These are phyloP conservation scores for Colletotrichum navitas DNA, from an alignment of 2,329 filamentous ascomycete species.

Conservation along the genomic window DNA sequence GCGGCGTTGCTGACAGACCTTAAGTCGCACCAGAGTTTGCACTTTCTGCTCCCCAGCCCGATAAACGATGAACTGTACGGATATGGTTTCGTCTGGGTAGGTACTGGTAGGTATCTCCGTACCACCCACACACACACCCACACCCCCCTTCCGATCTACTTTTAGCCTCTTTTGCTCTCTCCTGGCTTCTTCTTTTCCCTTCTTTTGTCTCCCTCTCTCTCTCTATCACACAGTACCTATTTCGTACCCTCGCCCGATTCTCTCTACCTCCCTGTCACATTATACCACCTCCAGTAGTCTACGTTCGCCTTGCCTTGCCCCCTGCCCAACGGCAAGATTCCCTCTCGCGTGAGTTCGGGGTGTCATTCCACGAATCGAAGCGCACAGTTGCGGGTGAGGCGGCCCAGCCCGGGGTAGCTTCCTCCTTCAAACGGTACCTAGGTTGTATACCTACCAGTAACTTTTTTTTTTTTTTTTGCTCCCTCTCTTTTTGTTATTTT, in stretches of 20 bases:
- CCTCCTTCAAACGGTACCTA: not conserved
- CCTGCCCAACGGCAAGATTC: conserved; percentile 33
- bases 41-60: not conserved
- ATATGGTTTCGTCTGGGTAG: not conserved
- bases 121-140: not conserved
- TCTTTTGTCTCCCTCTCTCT: not conserved
- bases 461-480: not conserved
- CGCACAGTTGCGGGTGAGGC: conserved; percentile 25
- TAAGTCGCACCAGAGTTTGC: not conserved
- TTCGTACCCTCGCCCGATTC: not conserved
- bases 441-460: not conserved
- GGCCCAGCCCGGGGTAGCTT: conserved; percentile 34
- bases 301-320: conserved; percentile 13
- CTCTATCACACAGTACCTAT: not conserved
- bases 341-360: conserved; percentile 31
- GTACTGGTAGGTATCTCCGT: conserved; percentile 6
- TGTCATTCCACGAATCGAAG: conserved; percentile 41
- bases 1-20: conserved; percentile 5
- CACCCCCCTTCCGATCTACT: conserved; percentile 30
- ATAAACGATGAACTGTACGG: not conserved
- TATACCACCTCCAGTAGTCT: not conserved
- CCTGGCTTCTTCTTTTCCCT: conserved; percentile 1
- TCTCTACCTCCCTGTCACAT: not conserved
- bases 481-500: not conserved
- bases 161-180: conserved; percentile 30